Evolutionary conservation across 1,139 yeast species (phyloP).

Genomic region (Lodderomyces theae): DNA sequence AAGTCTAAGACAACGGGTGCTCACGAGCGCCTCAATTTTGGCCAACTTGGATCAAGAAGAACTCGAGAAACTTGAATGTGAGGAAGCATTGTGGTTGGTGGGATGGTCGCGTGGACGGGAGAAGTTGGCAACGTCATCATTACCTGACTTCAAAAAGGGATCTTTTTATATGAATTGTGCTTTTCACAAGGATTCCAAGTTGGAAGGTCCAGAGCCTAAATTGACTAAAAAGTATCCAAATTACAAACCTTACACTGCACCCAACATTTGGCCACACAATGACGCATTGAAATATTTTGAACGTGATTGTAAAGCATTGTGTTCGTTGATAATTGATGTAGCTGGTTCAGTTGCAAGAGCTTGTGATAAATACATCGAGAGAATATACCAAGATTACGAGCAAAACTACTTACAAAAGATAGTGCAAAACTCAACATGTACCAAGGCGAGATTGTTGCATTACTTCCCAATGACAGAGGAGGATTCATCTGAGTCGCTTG

Average conservation of each 20-base stretch:
- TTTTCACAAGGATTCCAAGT: conserved; percentile 41
- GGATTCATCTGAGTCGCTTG: conserved; percentile 15
- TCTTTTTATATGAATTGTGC: conserved; percentile 62
- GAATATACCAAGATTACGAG: conserved; percentile 27
- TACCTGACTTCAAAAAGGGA: conserved; percentile 55
- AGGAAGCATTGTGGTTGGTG: conserved; percentile 49
- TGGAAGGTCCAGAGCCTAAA: conserved; percentile 46
- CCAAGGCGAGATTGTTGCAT: conserved; percentile 60
- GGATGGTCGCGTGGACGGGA: conserved; percentile 73
- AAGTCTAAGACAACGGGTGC: conserved; percentile 41
- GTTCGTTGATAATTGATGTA: conserved; percentile 48
- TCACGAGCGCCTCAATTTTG: conserved; percentile 44
- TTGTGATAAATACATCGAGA: conserved; percentile 47
- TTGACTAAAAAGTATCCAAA: conserved; percentile 30
- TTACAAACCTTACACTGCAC: conserved; percentile 44
- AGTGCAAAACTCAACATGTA: conserved; percentile 50
- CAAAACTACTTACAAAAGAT: conserved; percentile 41
- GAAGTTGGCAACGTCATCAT: conserved; percentile 33
- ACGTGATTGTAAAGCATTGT: conserved; percentile 34
- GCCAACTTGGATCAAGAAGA: conserved; percentile 39
- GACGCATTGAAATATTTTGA: conserved; percentile 27
- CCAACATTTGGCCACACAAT: conserved; percentile 54
- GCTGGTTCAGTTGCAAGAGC: conserved; percentile 51
- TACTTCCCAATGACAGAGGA: conserved; percentile 38
- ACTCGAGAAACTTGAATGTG: conserved; percentile 41